Evolutionary conservation across 768 basidiomycete genomes (phyloP).

Genomic region (Suillus decipiens): DNA sequence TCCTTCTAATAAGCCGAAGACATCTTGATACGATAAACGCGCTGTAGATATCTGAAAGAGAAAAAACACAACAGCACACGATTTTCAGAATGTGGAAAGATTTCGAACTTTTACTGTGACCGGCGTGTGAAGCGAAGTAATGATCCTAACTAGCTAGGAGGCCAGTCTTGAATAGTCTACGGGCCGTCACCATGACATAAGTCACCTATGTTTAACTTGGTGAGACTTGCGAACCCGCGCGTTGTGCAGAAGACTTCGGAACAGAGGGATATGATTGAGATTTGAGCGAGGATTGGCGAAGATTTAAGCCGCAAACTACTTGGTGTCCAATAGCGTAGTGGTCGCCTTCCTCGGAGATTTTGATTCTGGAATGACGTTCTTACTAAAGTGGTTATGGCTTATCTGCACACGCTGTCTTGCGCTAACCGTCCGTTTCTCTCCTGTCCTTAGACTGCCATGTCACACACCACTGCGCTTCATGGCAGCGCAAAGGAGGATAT

Average conservation of each 20-base stretch:
- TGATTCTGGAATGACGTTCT: neutral
- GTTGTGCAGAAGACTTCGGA: neutral
- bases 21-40: too few species aligned
- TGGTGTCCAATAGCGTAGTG: neutral
- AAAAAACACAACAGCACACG: too few species aligned
- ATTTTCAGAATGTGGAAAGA: too few species aligned
- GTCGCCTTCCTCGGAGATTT: neutral
- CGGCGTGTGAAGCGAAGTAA: neutral
- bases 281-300: neutral
- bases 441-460: conserved; percentile 24
- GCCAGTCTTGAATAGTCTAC: neutral
- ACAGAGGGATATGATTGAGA: neutral
- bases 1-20: too few species aligned
- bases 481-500: conserved; percentile 46
- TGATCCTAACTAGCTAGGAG: neutral
- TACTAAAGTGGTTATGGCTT: conserved; percentile 1
- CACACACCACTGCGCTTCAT: conserved; percentile 42
- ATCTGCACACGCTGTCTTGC: conserved; percentile 1
- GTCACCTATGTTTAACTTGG: neutral
- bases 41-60: neutral
- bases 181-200: too few species aligned
- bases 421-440: neutral
- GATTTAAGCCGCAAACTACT: neutral
- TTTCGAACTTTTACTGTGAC: too few species aligned
- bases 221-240: neutral